phyloP scores from a whole-genome alignment of 306 rosid species.

The Hylodesmum podocarpum region DNA sequence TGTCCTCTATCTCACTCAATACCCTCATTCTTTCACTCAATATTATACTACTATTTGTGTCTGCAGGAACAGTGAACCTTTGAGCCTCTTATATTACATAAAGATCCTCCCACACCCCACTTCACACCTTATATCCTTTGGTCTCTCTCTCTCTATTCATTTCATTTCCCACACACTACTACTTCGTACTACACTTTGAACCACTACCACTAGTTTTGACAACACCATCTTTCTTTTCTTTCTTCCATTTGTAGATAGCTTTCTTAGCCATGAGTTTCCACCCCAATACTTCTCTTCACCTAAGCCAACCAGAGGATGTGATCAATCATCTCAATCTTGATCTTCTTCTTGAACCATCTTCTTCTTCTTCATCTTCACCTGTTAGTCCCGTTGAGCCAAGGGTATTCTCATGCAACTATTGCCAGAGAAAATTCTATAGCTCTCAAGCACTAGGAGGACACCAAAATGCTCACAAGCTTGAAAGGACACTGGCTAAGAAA shows the following conservation, averaged over 20 bases:
- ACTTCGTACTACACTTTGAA: neutral
- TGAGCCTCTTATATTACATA: slow-evolving; percentile 40
- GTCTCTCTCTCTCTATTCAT: neutral
- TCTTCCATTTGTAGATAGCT: neutral
- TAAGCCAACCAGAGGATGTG: slow-evolving; percentile 34
- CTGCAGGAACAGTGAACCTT: slow-evolving; percentile 49
- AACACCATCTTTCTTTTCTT: neutral
- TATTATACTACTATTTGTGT: slow-evolving; percentile 45
- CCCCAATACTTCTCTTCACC: slow-evolving; percentile 53
- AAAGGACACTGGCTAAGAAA: slow-evolving; percentile 84
- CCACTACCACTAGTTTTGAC: neutral
- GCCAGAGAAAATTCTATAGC: slow-evolving; percentile 82
- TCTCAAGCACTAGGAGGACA: slow-evolving; percentile 94
- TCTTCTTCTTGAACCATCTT: slow-evolving; percentile 58
- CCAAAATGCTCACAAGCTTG: slow-evolving; percentile 93
- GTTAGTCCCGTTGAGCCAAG: slow-evolving; percentile 42
- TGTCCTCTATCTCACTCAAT: slow-evolving; percentile 49
- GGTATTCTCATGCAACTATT: slow-evolving; percentile 82
- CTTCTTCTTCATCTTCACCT: slow-evolving; percentile 46
- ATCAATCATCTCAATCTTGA: slow-evolving; percentile 53
- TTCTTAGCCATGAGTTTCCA: slow-evolving; percentile 63
- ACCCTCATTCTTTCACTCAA: slow-evolving; percentile 35
- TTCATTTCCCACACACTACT: slow-evolving; percentile 22
- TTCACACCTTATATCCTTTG: neutral
- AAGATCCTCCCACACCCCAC: slow-evolving; percentile 28